Base-by-base conservation (phyloP, 2,329 filamentous ascomycete genomes). In the Zymoseptoria brevis region DNA sequence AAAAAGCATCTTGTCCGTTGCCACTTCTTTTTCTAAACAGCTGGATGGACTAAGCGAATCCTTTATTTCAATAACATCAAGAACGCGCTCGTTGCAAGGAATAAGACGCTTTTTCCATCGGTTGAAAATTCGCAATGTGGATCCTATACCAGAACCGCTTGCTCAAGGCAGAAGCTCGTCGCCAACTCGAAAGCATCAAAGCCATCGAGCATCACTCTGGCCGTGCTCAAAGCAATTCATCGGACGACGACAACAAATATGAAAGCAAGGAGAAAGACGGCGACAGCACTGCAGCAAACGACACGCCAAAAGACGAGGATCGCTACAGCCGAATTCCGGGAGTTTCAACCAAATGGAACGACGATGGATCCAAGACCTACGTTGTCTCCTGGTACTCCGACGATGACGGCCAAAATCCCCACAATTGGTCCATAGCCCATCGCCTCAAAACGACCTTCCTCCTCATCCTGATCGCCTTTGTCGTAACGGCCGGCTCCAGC, bases 131-230 rank as follows among this genome's bases (percentile, higher is more conserved):
- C 2, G 26, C 26, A 8, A 54, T 30, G 52, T 54, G 9, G 24
- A 54, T 54, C n/a, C 29, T 54, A 24, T 41, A 26, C 52, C 54
- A 55, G 30, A 55, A 49, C 16, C 54, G 30, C n/a, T 21, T 41
- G 11, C 35, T 55, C 16, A 55, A 55, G 22, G 16, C 16, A 9
- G 54, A 55, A 55, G 30, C 49, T 21, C 54, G 49, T 19, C 3
- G 24, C 5, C 29, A 55, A 19, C 21, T 55, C 16, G 35, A 45
- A 16, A 21, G 54, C 21, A 11, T 48, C n/a, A 19, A 22, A n/a
- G 54, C 21, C 19, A 13, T n/a, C 8, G 30, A 55, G 30, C 8
- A 55, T 22, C 9, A 24, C 11, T 8, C 5, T 21, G 9, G 45
- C 19, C 19, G 4, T 21, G 7, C 54, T 8, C 11, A 19, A 8